Conservation (phyloP, 179 eudicot species). For the Heliamphora pulchella region DNA sequence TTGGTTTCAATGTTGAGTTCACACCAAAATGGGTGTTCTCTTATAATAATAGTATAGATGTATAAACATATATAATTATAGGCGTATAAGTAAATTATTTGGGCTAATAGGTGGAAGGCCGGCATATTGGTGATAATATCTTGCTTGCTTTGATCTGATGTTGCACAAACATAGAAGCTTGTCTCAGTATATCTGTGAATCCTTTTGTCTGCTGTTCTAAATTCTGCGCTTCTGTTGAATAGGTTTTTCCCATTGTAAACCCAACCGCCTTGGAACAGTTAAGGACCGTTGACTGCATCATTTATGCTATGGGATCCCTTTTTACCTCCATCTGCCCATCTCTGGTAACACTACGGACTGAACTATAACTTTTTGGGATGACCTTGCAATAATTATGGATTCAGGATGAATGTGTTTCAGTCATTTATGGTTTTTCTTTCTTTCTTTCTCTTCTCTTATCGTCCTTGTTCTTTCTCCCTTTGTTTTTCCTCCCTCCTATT, state of each 20-base stretch:
- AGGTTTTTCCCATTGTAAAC: conserved; percentile 85
- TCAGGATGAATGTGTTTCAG: no score
- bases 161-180: neutral
- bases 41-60: no score
- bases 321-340: conserved; percentile 96
- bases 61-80: no score
- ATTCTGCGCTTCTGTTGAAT: conserved; percentile 18
- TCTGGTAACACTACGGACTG: conserved; percentile 43
- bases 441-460: neutral
- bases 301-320: conserved; percentile 96
- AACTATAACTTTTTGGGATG: neutral
- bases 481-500: neutral
- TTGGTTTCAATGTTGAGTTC: no score
- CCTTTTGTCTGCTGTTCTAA: conserved; percentile 8
- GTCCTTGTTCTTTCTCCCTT: neutral
- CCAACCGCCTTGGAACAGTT: conserved; percentile 73
- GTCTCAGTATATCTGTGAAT: neutral
- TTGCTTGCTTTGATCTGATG: neutral
- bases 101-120: no score
- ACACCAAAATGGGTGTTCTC: no score
- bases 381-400: no score
- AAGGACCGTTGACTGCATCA: conserved; percentile 64
- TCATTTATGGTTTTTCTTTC: neutral
- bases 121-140: no score
- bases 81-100: no score